These are phyloP conservation scores for Neurospora sublineolata DNA, from an alignment of 495 filamentous ascomycete genomes.

Conservation along the genomic window DNA sequence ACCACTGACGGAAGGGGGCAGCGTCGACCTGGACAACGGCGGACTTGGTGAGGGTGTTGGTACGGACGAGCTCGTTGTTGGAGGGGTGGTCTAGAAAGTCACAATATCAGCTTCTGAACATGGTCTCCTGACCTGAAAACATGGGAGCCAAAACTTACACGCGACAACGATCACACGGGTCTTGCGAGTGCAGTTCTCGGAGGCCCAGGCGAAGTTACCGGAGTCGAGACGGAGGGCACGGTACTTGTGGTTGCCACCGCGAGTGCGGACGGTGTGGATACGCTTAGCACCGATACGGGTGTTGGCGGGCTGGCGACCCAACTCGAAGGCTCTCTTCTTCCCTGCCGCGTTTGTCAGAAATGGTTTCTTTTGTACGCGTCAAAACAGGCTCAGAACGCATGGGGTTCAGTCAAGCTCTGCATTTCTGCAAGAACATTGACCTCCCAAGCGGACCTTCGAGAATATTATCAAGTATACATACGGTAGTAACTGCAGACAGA, in stretches of 20 bases:
- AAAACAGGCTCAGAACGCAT: slow-evolving; percentile 52
- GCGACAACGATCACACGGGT: slow-evolving; percentile 94
- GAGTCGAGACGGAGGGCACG: slow-evolving; percentile 97
- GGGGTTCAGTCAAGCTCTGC: slow-evolving; percentile 11
- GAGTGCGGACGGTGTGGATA: slow-evolving; percentile 96
- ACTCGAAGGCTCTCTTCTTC: slow-evolving; percentile 95
- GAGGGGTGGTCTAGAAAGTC: slow-evolving; percentile 63
- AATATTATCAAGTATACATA: slow-evolving; percentile 18
- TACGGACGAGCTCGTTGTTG: slow-evolving; percentile 99
- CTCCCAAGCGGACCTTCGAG: slow-evolving; percentile 45
- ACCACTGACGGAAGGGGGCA: slow-evolving; percentile 98
- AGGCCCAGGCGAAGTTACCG: slow-evolving; percentile 99
- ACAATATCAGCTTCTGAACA: slow-evolving; percentile 2
- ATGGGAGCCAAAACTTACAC: slow-evolving; percentile 29
- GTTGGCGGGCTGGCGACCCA: slow-evolving; percentile 96
- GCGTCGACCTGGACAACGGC: slow-evolving; percentile 98
- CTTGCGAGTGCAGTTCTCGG: slow-evolving; percentile 94
- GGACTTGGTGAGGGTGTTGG: slow-evolving; percentile 98
- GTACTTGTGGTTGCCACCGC: slow-evolving; percentile 98
- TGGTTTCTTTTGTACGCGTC: slow-evolving; percentile 21
- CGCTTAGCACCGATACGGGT: slow-evolving; percentile 98
- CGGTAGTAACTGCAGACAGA: slow-evolving; percentile 23
- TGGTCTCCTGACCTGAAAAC: neutral
- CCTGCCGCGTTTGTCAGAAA: slow-evolving; percentile 33
- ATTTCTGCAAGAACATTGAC: slow-evolving; percentile 7